Conservation (phyloP, 2,329 filamentous ascomycete genomes). For the Aspergillus tubingensis region DNA sequence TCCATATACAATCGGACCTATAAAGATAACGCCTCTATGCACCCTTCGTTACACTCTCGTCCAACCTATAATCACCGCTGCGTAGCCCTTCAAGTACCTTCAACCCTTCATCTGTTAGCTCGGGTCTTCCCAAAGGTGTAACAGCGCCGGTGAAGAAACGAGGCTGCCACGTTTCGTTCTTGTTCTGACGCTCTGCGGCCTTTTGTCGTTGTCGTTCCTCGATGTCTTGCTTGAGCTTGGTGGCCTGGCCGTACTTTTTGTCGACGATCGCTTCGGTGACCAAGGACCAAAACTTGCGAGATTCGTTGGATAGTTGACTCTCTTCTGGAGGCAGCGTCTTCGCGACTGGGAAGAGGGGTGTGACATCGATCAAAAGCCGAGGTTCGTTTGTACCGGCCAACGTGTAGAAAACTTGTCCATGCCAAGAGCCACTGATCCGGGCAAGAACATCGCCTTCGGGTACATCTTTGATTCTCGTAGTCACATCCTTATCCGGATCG, state of each 20-base stretch:
- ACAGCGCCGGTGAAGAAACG: conserved; percentile 74
- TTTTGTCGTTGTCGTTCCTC: conserved; percentile 87
- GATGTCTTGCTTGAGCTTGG: conserved; percentile 82
- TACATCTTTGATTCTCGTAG: conserved; percentile 79
- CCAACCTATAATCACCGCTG: conserved; percentile 52
- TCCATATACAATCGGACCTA: conserved; percentile 9
- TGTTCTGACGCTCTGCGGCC: conserved; percentile 74
- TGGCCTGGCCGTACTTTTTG: conserved; percentile 83
- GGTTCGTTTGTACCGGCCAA: conserved; percentile 49
- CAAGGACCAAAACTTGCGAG: conserved; percentile 79
- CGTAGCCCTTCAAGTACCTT: conserved; percentile 59
- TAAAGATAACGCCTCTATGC: conserved; percentile 19
- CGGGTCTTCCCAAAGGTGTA: conserved; percentile 62
- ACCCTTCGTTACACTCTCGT: conserved; percentile 40
- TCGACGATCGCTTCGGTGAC: conserved; percentile 83
- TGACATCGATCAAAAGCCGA: conserved; percentile 82
- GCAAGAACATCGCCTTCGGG: conserved; percentile 80
- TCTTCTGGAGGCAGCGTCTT: conserved; percentile 79
- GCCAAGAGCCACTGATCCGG: conserved; percentile 83
- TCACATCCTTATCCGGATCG: conserved; percentile 81
- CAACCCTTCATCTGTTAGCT: conserved; percentile 64
- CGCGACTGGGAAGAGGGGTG: conserved; percentile 74
- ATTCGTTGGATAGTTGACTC: conserved; percentile 84
- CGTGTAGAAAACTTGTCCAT: conserved; percentile 67
- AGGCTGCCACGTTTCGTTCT: conserved; percentile 74